Conservation (phyloP, 2,329 filamentous ascomycete genomes). For the Ascochyta koolunga region DNA sequence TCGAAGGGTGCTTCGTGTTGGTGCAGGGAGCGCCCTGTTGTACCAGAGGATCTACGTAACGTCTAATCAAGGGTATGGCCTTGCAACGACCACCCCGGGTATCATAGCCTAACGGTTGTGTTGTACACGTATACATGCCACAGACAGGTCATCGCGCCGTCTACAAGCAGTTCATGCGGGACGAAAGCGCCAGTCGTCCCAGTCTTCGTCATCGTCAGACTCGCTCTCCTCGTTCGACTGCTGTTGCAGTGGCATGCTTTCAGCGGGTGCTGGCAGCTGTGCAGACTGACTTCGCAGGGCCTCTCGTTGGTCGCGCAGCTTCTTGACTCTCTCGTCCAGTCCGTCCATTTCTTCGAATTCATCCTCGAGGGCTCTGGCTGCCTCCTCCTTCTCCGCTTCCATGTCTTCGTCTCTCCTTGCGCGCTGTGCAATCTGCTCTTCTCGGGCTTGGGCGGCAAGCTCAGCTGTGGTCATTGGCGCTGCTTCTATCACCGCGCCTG, state of each 20-base stretch:
- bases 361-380: slow-evolving; percentile 51
- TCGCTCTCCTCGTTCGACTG: slow-evolving; percentile 36
- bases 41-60: slow-evolving; percentile 3
- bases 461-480: slow-evolving; percentile 56
- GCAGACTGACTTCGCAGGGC: slow-evolving; percentile 42
- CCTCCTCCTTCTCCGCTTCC: slow-evolving; percentile 57
- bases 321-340: slow-evolving; percentile 53
- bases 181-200: slow-evolving; percentile 48
- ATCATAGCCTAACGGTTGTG: slow-evolving; percentile 9
- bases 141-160: slow-evolving; percentile 2
- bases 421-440: slow-evolving; percentile 53
- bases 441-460: slow-evolving; percentile 53
- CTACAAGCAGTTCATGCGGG: slow-evolving; percentile 31
- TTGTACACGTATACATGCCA: slow-evolving; percentile 5
- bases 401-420: slow-evolving; percentile 52
- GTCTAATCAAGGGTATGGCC: background rate
- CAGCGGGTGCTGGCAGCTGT: slow-evolving; percentile 14
- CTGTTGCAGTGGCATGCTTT: slow-evolving; percentile 1
- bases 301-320: slow-evolving; percentile 54
- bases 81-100: slow-evolving; percentile 5
- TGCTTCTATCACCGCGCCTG: slow-evolving; percentile 52
- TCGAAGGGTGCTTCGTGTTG: slow-evolving; percentile 3
- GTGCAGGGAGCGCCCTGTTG: slow-evolving; percentile 11
- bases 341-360: slow-evolving; percentile 60
- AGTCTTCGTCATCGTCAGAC: slow-evolving; percentile 44